Base-by-base conservation (phyloP, 208 protist species). In the Acanthamoeba triangularis region DNA sequence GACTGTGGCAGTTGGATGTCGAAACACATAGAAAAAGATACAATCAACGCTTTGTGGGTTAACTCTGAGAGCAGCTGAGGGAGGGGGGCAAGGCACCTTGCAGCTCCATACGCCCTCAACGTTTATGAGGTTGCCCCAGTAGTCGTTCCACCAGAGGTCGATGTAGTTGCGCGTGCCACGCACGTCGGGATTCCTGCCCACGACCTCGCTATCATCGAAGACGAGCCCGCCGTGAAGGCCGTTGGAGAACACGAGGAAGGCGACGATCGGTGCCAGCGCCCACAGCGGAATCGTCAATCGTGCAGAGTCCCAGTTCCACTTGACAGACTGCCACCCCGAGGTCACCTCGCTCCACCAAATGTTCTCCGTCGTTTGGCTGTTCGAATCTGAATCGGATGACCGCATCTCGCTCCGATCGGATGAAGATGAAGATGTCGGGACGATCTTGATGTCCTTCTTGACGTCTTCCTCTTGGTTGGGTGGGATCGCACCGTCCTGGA, bases 61-160 rank as follows among this genome's bases (percentile, higher is more conserved):
- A 23, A 49, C 82, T 47, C 1, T 90, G 52, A 30, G 23, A 14
- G 82, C 13, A 78, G 7, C 16, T 33, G 2, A 35, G 4, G 41
- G 30, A 92, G 41, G 37, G n/a, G 30, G n/a, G 28, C 18, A n/a
- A 56, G n/a, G 18, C 35, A 94, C 90, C 52, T 94, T 94, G 90
- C 56, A 69, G 30, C 47, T 94, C 90, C 90, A 94, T 0, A 84
- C 72, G 3, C 90, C 90, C 16, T 56, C 52, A 11, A 1, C 56
- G 72, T 94, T 94, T 14, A 95, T 92, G 52, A 23, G 63, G n/a
- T 93, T 91, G 25, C 94, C 94, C 94, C 94, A 95, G 52, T 84
- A 95, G 65, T 95, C 94, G 63, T 92, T 30, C 63, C 41, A 52
- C 52, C 80, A 93, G 7, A 95, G 35, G 44, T 65, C 28, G 8